These are phyloP conservation scores for Blastobotrys serpentis DNA, from an alignment of 1,139 yeast genomes.

Conservation along the genomic window DNA sequence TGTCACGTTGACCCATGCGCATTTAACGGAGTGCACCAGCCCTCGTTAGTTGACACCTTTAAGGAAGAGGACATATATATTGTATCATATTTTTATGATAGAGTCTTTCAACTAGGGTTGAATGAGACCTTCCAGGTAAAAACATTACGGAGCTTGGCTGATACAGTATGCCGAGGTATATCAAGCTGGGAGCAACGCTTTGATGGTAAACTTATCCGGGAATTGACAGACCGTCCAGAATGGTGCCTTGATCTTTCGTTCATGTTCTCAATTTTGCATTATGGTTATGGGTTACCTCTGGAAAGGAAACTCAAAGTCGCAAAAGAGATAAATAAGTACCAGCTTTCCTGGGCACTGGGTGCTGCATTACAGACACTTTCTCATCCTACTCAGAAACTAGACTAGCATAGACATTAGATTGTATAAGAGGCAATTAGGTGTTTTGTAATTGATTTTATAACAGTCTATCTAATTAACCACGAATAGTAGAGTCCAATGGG, in stretches of 20 bases:
- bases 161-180: conserved; percentile 77
- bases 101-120: conserved; percentile 84
- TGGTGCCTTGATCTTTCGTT: conserved; percentile 89
- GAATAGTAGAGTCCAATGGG: conserved; percentile 46
- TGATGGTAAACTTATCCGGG: conserved; percentile 55
- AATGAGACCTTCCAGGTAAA: conserved; percentile 75
- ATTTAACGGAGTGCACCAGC: conserved; percentile 91
- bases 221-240: conserved; percentile 70
- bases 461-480: conserved; percentile 23
- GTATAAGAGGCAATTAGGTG: neutral
- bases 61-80: conserved; percentile 68
- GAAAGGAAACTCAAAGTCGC: conserved; percentile 82
- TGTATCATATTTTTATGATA: conserved; percentile 86
- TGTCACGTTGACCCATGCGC: conserved; percentile 79
- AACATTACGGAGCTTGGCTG: conserved; percentile 71
- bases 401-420: too few relatives aligned
- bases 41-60: conserved; percentile 79
- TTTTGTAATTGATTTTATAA: neutral
- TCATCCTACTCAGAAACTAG: conserved; percentile 29
- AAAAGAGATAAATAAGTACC: conserved; percentile 73
- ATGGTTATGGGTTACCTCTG: conserved; percentile 90
- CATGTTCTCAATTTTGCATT: conserved; percentile 79
- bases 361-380: conserved; percentile 77
- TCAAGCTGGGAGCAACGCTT: conserved; percentile 60
- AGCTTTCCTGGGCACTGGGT: conserved; percentile 93